Conservation (phyloP, 139 green algal genomes). For the Parachlorella kessleri region DNA sequence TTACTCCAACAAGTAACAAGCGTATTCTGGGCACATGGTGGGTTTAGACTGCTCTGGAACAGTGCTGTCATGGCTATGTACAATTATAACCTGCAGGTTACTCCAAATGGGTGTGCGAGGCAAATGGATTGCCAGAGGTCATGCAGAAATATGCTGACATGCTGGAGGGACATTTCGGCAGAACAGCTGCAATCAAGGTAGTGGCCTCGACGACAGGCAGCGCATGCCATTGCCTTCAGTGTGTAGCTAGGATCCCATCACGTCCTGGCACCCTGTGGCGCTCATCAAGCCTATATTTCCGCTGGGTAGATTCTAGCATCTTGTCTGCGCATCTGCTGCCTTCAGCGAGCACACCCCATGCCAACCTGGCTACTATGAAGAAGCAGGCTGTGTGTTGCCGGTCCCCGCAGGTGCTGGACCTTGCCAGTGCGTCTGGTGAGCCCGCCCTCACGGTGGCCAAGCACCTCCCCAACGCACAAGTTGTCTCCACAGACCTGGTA, state of each 20-base stretch:
- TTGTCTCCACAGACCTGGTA: slow-evolving; percentile 16
- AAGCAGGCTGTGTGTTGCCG: not conserved
- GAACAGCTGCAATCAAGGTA: too few relatives aligned
- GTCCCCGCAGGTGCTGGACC: not conserved
- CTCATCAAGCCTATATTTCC: not conserved
- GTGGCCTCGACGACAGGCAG: too few relatives aligned
- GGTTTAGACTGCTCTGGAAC: not conserved
- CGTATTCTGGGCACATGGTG: not conserved
- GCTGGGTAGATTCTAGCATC: not conserved
- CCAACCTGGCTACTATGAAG: not conserved
- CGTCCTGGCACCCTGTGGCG: not conserved
- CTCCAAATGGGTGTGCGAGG: not conserved
- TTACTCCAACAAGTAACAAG: not conserved
- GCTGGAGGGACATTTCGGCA: not conserved
- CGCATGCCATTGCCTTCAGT: too few relatives aligned
- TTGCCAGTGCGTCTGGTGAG: slow-evolving; percentile 11
- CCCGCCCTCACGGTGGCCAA: slow-evolving; percentile 6
- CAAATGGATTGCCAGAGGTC: not conserved
- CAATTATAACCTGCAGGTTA: not conserved
- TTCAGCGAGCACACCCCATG: not conserved
- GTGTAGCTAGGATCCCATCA: too few relatives aligned
- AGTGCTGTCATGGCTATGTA: not conserved
- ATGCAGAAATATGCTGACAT: not conserved
- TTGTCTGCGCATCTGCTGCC: not conserved
- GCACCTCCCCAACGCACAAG: slow-evolving; percentile 2